These are phyloP conservation scores for Dothideomycetes sp. DNA, from an alignment of 2,329 filamentous ascomycete genomes.

Conservation along the genomic window DNA sequence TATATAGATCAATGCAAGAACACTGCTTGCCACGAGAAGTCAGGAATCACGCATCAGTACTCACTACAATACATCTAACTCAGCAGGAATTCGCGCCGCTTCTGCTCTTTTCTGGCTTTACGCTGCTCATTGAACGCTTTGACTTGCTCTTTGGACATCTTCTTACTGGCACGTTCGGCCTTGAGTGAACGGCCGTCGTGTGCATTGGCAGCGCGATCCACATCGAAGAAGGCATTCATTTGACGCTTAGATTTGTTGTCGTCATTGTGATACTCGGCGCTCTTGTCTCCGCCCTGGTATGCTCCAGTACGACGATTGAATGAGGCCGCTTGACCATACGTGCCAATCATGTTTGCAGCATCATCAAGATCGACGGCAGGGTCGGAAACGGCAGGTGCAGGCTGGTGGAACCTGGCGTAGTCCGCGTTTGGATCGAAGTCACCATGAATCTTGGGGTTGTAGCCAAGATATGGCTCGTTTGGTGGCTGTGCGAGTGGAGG, in stretches of 20 bases:
- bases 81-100: constrained; percentile 78
- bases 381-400: constrained; percentile 15
- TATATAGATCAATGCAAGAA: neutral
- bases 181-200: constrained; percentile 86
- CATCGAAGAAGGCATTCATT: constrained; percentile 92
- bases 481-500: constrained; percentile 10
- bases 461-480: constrained; percentile 54
- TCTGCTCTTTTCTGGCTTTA: constrained; percentile 84
- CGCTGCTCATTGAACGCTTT: constrained; percentile 89
- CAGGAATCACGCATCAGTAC: constrained; percentile 5
- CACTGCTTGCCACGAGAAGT: neutral
- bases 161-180: constrained; percentile 79
- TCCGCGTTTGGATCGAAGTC: constrained; percentile 94
- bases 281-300: constrained; percentile 59
- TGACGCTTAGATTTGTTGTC: constrained; percentile 80
- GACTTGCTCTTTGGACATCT: constrained; percentile 72
- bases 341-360: constrained; percentile 13
- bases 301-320: constrained; percentile 88
- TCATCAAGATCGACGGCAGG: constrained; percentile 7
- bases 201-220: constrained; percentile 82
- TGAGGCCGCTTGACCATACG: constrained; percentile 58
- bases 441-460: constrained; percentile 93
- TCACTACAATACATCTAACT: constrained; percentile 45
- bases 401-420: constrained; percentile 52
- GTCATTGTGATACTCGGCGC: constrained; percentile 68